Evolutionary conservation across 2,329 filamentous ascomycete species (phyloP).

Genomic region (Myriosclerotinia duriaeana): DNA sequence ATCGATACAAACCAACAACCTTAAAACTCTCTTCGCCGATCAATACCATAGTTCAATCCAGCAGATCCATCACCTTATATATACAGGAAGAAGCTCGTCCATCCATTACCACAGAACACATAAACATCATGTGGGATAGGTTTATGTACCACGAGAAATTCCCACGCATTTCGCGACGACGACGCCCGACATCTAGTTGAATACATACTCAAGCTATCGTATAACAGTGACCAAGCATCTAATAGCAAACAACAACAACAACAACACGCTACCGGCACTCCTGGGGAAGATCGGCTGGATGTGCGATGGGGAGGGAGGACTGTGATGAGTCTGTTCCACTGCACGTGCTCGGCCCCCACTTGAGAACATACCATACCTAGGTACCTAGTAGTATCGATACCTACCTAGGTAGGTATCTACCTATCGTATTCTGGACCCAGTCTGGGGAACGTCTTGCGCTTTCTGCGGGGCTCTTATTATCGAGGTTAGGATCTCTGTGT

Average conservation of each 20-base stretch:
- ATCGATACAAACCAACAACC: background rate
- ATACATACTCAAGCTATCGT: background rate
- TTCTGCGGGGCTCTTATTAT: too few species aligned
- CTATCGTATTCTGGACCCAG: too few species aligned
- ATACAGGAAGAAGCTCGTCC: background rate
- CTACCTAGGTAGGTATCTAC: too few species aligned
- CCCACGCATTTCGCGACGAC: background rate
- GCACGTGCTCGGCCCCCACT: background rate
- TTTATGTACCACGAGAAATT: slow-evolving; percentile 7
- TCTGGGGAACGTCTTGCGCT: too few species aligned
- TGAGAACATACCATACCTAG: too few species aligned
- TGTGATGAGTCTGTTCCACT: background rate
- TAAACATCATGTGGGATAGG: background rate
- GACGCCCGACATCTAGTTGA: background rate
- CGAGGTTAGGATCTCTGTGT: too few species aligned
- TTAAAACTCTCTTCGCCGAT: background rate
- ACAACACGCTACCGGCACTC: background rate
- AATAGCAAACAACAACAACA: background rate
- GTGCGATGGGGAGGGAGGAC: background rate
- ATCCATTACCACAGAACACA: background rate
- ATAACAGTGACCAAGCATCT: background rate
- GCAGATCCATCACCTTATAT: background rate
- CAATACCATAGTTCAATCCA: background rate
- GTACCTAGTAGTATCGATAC: too few species aligned
- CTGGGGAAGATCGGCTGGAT: background rate